Base-by-base conservation (phyloP, 345 rosid genomes). In the Citrus glauca region DNA sequence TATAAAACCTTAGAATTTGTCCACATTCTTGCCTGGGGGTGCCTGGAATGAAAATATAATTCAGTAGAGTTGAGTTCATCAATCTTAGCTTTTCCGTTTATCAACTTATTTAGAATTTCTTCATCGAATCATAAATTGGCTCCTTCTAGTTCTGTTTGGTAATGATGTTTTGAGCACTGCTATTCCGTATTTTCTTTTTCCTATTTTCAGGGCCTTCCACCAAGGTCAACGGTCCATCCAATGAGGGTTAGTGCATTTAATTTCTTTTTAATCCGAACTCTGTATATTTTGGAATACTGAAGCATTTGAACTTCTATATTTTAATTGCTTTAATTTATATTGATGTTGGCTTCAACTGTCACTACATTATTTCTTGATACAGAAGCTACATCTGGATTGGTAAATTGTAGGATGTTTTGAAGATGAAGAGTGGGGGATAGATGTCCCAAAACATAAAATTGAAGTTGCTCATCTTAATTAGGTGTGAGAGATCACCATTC, bases 181-280 rank as follows among this genome's bases (percentile, higher is more conserved):
- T 33, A 37, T 72, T 45, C 48, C 59, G 37, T 67, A 30, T 19
- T 77, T 28, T 14, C 30, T 27, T 30, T 62, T 63, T 28, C 71
- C 78, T 74, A 57, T 62, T 78, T 82, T 71, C 89, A 95, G 99
- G 99, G 98, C 70, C 93, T 92, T 82, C 99, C 99, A 81, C 98
- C 98, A 77, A 88, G 99, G 90, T 94, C 99, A 69, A 84, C 92
- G 1, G 99, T 96, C 77, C 99, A 96, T 90, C 99, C 99, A 33
- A 96, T 96, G 99, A 93, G 99, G 95, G 99, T 95, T 74, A 87
- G 93, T 92, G 78, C 81, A 72, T 81, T 55, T 71, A 48, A 48
- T 20, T 20, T 65, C 50, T 13, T 45, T 48, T 2, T 28, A 63
- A 19, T 74, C 61, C 4, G 7, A 30, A 37, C 24, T 42, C 35